Percentiles rank a stretch among this genome's conserved stretches.
phyloP scores from a whole-genome alignment of 306 rosid genomes.

The Vachellia collinsii region DNA sequence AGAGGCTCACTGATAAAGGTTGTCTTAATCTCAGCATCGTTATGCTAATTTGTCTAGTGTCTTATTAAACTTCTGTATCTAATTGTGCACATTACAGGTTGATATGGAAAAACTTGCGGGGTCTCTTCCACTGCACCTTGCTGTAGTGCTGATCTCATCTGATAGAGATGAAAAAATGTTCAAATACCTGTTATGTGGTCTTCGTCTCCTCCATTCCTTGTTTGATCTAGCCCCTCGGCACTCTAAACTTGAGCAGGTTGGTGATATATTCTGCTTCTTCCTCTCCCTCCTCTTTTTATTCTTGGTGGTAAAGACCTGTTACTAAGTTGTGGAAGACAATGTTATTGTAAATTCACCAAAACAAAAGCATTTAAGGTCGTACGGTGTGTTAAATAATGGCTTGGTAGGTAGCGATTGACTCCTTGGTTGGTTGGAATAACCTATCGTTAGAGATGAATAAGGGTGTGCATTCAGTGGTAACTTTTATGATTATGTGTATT shows the following conservation, averaged over 20 bases:
- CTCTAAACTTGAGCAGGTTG: slow-evolving; percentile 79
- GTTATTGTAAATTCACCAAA: neutral
- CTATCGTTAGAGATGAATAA: slow-evolving; percentile 5
- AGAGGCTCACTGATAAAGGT: slow-evolving; percentile 64
- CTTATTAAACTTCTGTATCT: slow-evolving; percentile 32
- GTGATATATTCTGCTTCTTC: slow-evolving; percentile 36
- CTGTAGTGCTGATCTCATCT: slow-evolving; percentile 60
- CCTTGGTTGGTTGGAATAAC: neutral
- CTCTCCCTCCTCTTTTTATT: neutral
- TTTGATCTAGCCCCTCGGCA: slow-evolving; percentile 87
- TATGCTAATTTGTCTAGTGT: slow-evolving; percentile 24
- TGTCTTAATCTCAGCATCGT: slow-evolving; percentile 29
- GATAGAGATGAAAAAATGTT: slow-evolving; percentile 59
- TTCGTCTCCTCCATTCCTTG: slow-evolving; percentile 86
- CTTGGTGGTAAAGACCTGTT: neutral
- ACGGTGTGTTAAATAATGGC: neutral
- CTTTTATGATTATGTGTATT: slow-evolving; percentile 16
- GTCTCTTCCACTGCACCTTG: slow-evolving; percentile 83
- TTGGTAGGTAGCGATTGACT: neutral
- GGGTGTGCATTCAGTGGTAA: slow-evolving; percentile 26
- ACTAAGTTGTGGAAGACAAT: neutral
- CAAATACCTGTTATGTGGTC: slow-evolving; percentile 74
- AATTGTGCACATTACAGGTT: slow-evolving; percentile 59
- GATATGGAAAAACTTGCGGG: slow-evolving; percentile 84
- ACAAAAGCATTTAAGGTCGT: neutral